Conservation (phyloP, 192 early-diverging fungal genomes). For the Linnemannia schmuckeri region DNA sequence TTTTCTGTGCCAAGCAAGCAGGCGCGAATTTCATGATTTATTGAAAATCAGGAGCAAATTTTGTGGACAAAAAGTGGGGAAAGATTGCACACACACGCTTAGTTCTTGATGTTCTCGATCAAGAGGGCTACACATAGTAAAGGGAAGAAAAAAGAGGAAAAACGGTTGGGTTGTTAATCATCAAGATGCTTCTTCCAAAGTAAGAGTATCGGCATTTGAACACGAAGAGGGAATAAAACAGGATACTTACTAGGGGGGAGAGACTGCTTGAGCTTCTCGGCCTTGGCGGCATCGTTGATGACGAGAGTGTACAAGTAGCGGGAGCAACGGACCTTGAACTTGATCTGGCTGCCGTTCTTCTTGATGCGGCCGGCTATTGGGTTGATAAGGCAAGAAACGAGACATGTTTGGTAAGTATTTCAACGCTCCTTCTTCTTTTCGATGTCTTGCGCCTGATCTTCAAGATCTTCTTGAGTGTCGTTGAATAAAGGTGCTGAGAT, state of each 20-base stretch:
- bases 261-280: constrained; percentile 95
- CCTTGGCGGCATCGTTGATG: constrained; percentile 95
- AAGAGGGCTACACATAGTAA: constrained; percentile 28
- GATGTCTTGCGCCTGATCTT: neutral
- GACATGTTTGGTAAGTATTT: neutral
- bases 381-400: constrained; percentile 1
- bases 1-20: constrained; percentile 31
- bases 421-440: neutral
- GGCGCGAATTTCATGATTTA: constrained; percentile 19
- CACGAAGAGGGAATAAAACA: neutral
- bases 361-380: constrained; percentile 87
- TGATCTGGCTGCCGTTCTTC: constrained; percentile 78
- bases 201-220: too few relatives aligned
- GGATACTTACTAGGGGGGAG: constrained; percentile 81
- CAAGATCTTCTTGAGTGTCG: neutral
- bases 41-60: constrained; percentile 32
- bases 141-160: neutral
- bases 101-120: constrained; percentile 60
- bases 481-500: neutral
- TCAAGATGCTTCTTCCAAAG: neutral
- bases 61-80: constrained; percentile 2
- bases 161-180: neutral
- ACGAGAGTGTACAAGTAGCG: constrained; percentile 98
- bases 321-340: constrained; percentile 99
- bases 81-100: constrained; percentile 36